Evolutionary conservation across 73 alveolate species (phyloP), one percentile per base, ranked within the genome.

Genomic region (Breviolum minutum): DNA sequence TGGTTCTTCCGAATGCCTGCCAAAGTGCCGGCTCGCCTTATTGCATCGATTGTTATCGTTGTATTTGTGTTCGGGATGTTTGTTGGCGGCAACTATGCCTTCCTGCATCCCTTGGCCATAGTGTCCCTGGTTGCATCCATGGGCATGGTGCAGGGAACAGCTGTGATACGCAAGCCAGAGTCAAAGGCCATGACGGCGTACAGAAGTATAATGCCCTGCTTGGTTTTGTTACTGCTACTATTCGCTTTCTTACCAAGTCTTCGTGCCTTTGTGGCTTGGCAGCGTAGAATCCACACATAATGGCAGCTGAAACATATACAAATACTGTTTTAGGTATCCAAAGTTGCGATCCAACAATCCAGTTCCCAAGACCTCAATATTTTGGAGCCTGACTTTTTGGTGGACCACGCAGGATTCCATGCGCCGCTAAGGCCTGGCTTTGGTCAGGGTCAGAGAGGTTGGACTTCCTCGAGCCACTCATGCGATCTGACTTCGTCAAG

Each of bases 201-300:
- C 94, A 54, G 94, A 29, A 63, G 26, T 32, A 73, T 71, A n/a
- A 40, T 81, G 99, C 99, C 99, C 48, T 94, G 92, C 86, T 27
- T 94, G 94, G 61, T 66, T 84, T n/a, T 94, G 61, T 74, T 64
- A 17, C 26, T 94, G 94, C 63, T 81, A 9, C 69, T 94, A 10
- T 94, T 94, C 16, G 99, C 99, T 5, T 94, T 94, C 62, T 66
- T 94, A n/a, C 99, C 99, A 16, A 94, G 99, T 63, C 94, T 94
- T 10, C 94, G 94, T 24, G 99, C 99, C 11, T 92, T 20, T 92
- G 98, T 54, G 27, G 26, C 98, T 63, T 17, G 98, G 98, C 98
- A 11, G 54, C 54, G 3, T 40, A 40, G 54, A 40, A 40, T 40
- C 54, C 54, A 40, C 54, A 40, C 54, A 0, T 40, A 0, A 3